These are phyloP conservation scores for Lathyrus aphaca DNA, from an alignment of 306 rosid species.

Conservation along the genomic window DNA sequence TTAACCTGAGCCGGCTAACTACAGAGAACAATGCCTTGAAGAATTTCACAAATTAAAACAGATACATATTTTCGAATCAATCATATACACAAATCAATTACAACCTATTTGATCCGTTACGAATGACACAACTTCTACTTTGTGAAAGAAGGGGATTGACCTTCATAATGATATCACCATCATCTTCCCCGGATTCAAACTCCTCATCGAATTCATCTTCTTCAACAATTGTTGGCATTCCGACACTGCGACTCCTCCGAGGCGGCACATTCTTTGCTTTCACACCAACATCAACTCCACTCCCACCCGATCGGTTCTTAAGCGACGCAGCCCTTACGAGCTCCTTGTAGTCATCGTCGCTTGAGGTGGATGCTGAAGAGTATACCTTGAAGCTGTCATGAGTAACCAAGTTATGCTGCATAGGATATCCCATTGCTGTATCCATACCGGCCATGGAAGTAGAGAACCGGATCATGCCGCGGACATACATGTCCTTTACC, in stretches of 20 bases:
- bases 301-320: background rate
- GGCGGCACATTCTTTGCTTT: constrained; percentile 9
- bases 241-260: constrained; percentile 47
- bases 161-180: too few relatives aligned
- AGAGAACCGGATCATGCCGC: constrained; percentile 48
- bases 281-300: background rate
- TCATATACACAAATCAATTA: too few relatives aligned
- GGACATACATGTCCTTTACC: constrained; percentile 56
- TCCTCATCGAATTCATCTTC: constrained; percentile 23
- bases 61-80: too few relatives aligned
- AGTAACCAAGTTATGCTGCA: background rate
- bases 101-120: background rate
- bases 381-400: constrained; percentile 54
- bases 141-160: background rate
- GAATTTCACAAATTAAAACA: too few relatives aligned
- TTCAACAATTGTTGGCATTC: constrained; percentile 66
- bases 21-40: too few relatives aligned
- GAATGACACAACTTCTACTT: background rate
- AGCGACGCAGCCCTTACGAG: constrained; percentile 54
- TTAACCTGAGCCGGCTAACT: too few relatives aligned
- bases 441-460: constrained; percentile 30
- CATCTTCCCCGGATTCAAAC: too few relatives aligned
- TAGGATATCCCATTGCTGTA: constrained; percentile 42
- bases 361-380: constrained; percentile 31
- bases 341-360: constrained; percentile 46